phyloP scores from a whole-genome alignment of 768 basidiomycete species.

The Pleurotus tuoliensis region DNA sequence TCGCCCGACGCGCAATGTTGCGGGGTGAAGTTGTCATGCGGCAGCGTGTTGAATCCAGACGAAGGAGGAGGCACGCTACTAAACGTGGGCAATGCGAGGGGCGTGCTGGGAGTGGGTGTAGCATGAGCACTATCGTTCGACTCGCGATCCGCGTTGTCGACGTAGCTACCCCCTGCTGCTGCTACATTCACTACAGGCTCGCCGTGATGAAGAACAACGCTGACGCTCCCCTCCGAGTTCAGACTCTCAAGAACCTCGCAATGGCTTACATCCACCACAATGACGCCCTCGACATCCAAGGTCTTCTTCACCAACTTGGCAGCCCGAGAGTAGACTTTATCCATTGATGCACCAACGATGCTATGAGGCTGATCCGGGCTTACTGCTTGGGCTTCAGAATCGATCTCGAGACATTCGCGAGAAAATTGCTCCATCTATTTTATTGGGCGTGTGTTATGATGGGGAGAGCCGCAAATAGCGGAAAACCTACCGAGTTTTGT shows the following conservation, averaged over 20 bases:
- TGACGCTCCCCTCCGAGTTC: slow-evolving; percentile 54
- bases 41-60: neutral
- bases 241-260: slow-evolving; percentile 82
- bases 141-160: neutral
- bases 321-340: slow-evolving; percentile 86
- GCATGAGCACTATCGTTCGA: neutral
- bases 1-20: slow-evolving; percentile 15
- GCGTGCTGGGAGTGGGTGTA: neutral
- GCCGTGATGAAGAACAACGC: slow-evolving; percentile 69
- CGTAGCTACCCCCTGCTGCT: neutral
- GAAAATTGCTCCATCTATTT: slow-evolving; percentile 91
- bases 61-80: neutral
- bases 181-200: slow-evolving; percentile 29
- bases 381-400: slow-evolving; percentile 46
- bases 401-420: slow-evolving; percentile 90
- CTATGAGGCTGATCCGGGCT: slow-evolving; percentile 26
- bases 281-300: slow-evolving; percentile 86
- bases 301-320: slow-evolving; percentile 87
- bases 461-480: neutral
- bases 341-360: slow-evolving; percentile 57
- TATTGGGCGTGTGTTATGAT: neutral
- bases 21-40: too few relatives aligned
- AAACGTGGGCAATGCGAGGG: neutral
- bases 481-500: slow-evolving; percentile 69
- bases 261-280: slow-evolving; percentile 90